Evolutionary conservation across 306 rosid genomes (phyloP).

Genomic region (Sechiopsis laciniata): DNA sequence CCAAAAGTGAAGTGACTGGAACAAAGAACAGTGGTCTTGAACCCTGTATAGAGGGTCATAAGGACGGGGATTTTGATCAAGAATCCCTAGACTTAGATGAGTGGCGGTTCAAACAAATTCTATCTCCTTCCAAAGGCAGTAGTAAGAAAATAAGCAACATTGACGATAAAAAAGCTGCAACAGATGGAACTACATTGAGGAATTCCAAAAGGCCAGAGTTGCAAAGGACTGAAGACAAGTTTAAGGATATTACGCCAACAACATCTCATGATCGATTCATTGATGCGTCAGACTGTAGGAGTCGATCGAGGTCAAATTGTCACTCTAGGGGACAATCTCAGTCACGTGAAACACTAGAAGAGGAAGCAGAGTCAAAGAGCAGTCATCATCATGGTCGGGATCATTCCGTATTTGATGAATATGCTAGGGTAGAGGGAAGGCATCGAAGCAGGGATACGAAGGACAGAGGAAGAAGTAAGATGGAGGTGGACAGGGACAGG

Average conservation of each 20-base stretch:
- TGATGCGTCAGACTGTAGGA: constrained; percentile 27
- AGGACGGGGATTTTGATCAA: constrained; percentile 38
- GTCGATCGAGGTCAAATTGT: constrained; percentile 59
- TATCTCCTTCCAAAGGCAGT: constrained; percentile 36
- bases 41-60: constrained; percentile 27
- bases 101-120: constrained; percentile 28
- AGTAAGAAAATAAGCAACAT: constrained; percentile 31
- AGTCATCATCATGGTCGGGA: constrained; percentile 35
- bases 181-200: constrained; percentile 29
- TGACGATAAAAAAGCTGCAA: constrained; percentile 32
- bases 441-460: constrained; percentile 30
- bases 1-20: constrained; percentile 28
- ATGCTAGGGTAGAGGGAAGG: constrained; percentile 22
- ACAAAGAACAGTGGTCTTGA: constrained; percentile 27
- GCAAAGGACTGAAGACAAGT: constrained; percentile 47
- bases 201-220: constrained; percentile 31
- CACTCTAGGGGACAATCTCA: constrained; percentile 51
- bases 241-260: constrained; percentile 28
- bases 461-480: constrained; percentile 38
- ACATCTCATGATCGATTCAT: constrained; percentile 34
- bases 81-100: constrained; percentile 38
- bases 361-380: constrained; percentile 45
- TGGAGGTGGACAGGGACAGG: constrained; percentile 37
- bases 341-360: constrained; percentile 53
- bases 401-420: constrained; percentile 20